Evolutionary conservation across 2,329 filamentous ascomycete genomes (phyloP), one percentile per base, ranked within the genome.

Genomic region (Fusarium torreyae): DNA sequence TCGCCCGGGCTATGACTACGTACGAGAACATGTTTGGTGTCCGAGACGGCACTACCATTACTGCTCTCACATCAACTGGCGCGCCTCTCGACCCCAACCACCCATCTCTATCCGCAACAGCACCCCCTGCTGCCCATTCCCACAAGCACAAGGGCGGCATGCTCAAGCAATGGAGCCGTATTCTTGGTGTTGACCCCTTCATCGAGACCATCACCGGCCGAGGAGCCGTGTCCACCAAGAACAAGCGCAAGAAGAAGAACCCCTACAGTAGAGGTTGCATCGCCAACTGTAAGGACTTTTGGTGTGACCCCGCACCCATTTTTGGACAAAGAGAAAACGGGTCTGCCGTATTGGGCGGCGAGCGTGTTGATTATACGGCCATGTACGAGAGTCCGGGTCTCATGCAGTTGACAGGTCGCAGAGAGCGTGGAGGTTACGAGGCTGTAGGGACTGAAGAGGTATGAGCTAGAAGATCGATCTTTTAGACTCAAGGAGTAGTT

Each of bases 271-370:
- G 90, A 33, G 96, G 96, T 9, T 85, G 94, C 39, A 73, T 97
- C n/a, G 88, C 90, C 62, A 99, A 99, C 77, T 99, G 96, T 81
- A 91, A 89, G 70, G 97, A 99, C 80, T 99, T 99, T 78, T 98
- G 94, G 94, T 95, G 92, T 75, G 96, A 98, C 77, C 89, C 93
- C 3, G 91, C 92, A 3, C 92, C 95, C 0, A 79, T 97, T 18
- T 95, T 97, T 77, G 89, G 91, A 13, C 88, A 86, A 73, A 87
- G 91, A 60, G 89, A 93, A 74, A 91, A 88, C 51, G 94, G 94
- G 14, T 85, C 86, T 43, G 94, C 92, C 0, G 82, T 94, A 77
- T 81, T 99, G 9, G 93, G 90, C 15, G 95, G 96, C 3, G 87
- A 92, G 74, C 83, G 86, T 39, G 88, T 99, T 46, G 94, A 98